Conservation (phyloP, 2,329 filamentous ascomycete species). For the Teratosphaeria destructans region DNA sequence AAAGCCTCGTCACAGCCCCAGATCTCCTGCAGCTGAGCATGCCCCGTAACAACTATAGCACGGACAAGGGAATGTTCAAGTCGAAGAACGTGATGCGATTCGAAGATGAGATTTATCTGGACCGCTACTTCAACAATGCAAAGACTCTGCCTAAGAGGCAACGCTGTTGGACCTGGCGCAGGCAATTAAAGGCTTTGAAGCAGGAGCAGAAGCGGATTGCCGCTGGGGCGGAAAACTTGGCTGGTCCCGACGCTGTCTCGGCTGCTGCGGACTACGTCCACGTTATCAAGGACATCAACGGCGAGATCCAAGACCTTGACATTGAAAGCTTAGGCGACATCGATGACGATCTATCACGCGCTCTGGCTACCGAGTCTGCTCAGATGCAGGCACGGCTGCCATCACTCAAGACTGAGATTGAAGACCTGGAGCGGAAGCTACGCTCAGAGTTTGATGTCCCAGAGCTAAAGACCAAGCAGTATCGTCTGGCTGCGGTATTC, state of each 20-base stretch:
- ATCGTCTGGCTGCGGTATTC: conserved; percentile 83
- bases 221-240: conserved; percentile 11
- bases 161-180: conserved; percentile 65
- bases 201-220: conserved; percentile 20
- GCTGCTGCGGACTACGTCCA: conserved; percentile 34
- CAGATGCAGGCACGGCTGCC: conserved; percentile 39
- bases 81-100: conserved; percentile 69
- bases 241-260: conserved; percentile 18
- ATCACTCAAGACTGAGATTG: conserved; percentile 30
- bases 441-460: conserved; percentile 50
- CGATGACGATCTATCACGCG: conserved; percentile 30
- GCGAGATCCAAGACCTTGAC: conserved; percentile 22
- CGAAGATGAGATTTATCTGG: conserved; percentile 73
- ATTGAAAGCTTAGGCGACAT: conserved; percentile 32
- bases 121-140: conserved; percentile 70
- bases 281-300: conserved; percentile 31
- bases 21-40: conserved; percentile 85
- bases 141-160: conserved; percentile 54
- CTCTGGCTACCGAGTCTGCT: conserved; percentile 36
- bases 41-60: conserved; percentile 64
- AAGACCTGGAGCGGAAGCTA: conserved; percentile 39
- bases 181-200: conserved; percentile 37
- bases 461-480: conserved; percentile 58
- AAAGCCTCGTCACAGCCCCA: conserved; percentile 53
- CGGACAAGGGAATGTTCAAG: conserved; percentile 50